Base-by-base conservation (phyloP, 2,329 filamentous ascomycete species). In the Talaromyces sp. region DNA sequence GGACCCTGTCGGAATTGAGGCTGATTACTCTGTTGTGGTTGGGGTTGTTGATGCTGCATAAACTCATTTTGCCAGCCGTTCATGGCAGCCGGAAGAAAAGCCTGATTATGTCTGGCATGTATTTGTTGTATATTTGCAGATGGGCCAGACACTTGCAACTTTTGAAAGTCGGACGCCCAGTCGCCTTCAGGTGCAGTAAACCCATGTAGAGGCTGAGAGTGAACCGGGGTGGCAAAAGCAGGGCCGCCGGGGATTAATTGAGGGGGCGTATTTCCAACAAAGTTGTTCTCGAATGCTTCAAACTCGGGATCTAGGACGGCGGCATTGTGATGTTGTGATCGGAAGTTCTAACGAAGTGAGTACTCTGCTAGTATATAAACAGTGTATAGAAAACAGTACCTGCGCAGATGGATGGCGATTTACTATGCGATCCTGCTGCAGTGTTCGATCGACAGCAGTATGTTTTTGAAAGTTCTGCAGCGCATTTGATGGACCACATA, bases 401-500 rank as follows among this genome's bases (percentile, higher is more conserved):
- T 66, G 85, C 59, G 81, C 77, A 52, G 84, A 81, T 61, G 83
- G 79, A 63, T 84, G 81, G 66, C 84, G 83, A 10, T 83, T 79
- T 41, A 82, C 77, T 56, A 90, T 72, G 61, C 89, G 87, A 77
- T 93, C 90, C 75, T 92, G 90, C 73, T 93, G 90, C 58, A 90
- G 81, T 10, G 88, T 88, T 63, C 89, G 83, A 74, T 93, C 89
- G 68, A 86, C 83, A 58, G 88, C 83, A 11, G 86, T 81, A 75
- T 92, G 90, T 71, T 89, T 88, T 71, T 89, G 85, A 74, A 93
- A 87, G 72, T 85, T 89, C 77, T 92, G 90, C 61, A 91, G 85
- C 68, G 89, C 85, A 77, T 90, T 92, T 13, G 90, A 90, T 19
- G 90, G 89, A 66, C 90, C 90, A 75, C 90, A 93, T 64, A 91